Evolutionary conservation across 352 stramenopile genomes (phyloP).

Genomic region (Globisporangium nunn): DNA sequence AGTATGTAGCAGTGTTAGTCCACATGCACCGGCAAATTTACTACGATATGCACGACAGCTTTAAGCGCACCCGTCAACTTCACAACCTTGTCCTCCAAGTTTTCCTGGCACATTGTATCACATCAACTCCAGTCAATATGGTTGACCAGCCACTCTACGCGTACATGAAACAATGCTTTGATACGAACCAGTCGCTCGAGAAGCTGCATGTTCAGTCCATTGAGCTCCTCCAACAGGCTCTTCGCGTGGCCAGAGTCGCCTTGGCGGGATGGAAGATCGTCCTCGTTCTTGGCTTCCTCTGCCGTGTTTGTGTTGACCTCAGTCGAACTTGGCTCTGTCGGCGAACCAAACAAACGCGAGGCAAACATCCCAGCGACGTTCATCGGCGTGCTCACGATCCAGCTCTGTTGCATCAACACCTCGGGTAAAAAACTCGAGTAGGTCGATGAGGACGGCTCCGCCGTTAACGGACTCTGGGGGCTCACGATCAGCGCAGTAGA

Average conservation of each 20-base stretch:
- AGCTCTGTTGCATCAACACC: slow-evolving; percentile 46
- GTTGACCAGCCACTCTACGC: background rate
- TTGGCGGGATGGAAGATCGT: slow-evolving; percentile 7
- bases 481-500: slow-evolving; percentile 33
- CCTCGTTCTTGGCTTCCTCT: slow-evolving; percentile 12
- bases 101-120: slow-evolving; percentile 31
- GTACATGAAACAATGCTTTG: background rate
- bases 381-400: slow-evolving; percentile 60
- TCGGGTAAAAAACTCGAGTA: slow-evolving; percentile 35
- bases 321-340: slow-evolving; percentile 8
- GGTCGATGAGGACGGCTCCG: slow-evolving; percentile 21
- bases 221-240: slow-evolving; percentile 75
- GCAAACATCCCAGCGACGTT: slow-evolving; percentile 51
- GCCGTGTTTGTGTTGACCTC: background rate
- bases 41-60: background rate
- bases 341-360: slow-evolving; percentile 65
- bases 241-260: slow-evolving; percentile 37
- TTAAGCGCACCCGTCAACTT: slow-evolving; percentile 37
- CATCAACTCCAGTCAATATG: background rate
- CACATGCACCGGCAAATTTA: background rate
- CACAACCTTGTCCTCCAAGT: slow-evolving; percentile 58
- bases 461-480: slow-evolving; percentile 6
- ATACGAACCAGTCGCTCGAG: slow-evolving; percentile 62
- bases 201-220: slow-evolving; percentile 80
- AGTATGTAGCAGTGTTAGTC: background rate